Percentiles rank a stretch among this genome's conserved stretches.
Evolutionary conservation across 2,329 filamentous ascomycete genomes (phyloP).

Genomic region (Xylariaceae sp.): DNA sequence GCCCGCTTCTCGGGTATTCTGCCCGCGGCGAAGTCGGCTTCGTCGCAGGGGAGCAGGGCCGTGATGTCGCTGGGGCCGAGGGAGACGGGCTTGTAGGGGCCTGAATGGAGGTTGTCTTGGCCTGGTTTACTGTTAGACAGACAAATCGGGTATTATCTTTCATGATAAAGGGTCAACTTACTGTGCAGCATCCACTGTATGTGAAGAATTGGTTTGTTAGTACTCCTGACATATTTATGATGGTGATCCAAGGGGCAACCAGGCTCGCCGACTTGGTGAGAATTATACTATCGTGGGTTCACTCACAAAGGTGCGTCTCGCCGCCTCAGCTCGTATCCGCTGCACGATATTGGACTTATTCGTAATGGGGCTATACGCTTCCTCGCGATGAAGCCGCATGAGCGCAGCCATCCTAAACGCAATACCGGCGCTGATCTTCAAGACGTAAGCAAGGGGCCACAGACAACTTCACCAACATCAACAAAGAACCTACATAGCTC

Average conservation of each 20-base stretch:
- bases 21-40: conserved; percentile 47
- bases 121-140: conserved; percentile 26
- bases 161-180: conserved; percentile 24
- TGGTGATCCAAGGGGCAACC: background rate
- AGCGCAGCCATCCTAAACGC: conserved; percentile 51
- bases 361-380: conserved; percentile 43
- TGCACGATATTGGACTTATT: conserved; percentile 40
- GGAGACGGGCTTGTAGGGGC: conserved; percentile 46
- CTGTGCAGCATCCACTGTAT: conserved; percentile 55
- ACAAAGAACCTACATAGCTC: conserved; percentile 45
- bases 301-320: conserved; percentile 50
- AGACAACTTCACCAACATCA: background rate
- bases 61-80: conserved; percentile 50
- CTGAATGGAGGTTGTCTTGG: conserved; percentile 53
- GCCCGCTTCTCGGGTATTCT: conserved; percentile 45
- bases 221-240: background rate
- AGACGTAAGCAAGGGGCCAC: conserved; percentile 18
- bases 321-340: conserved; percentile 49
- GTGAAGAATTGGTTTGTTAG: conserved; percentile 2
- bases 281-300: background rate
- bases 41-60: conserved; percentile 48
- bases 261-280: background rate
- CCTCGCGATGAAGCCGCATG: conserved; percentile 51
- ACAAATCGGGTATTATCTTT: too few species aligned
- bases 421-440: conserved; percentile 51